Evolutionary conservation across 371 early-diverging fungal species (phyloP).

Genomic region (Mortierella sp.): DNA sequence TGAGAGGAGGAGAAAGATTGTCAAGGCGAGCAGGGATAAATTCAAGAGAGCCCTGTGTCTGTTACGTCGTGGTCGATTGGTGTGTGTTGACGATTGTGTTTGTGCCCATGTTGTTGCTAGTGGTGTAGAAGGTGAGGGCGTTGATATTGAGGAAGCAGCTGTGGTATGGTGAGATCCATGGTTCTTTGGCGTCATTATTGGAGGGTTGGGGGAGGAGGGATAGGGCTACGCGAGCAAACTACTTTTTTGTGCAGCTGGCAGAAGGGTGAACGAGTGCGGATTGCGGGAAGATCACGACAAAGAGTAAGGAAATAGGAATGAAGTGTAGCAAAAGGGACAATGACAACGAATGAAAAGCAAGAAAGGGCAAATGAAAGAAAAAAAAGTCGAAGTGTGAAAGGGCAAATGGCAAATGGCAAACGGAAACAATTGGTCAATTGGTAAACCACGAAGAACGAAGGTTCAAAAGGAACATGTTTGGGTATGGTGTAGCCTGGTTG

Average conservation of each 20-base stretch:
- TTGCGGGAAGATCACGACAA: too few relatives aligned
- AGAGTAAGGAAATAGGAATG: too few relatives aligned
- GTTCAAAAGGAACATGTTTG: too few relatives aligned
- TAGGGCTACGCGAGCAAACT: background rate
- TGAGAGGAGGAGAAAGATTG: background rate
- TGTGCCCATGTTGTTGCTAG: background rate
- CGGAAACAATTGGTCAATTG: too few relatives aligned
- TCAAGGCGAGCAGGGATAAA: background rate
- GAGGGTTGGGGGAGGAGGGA: background rate
- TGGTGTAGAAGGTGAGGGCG: background rate
- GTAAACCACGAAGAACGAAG: too few relatives aligned
- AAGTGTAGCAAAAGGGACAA: too few relatives aligned
- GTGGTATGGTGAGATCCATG: background rate
- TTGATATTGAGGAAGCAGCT: background rate
- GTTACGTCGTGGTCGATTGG: background rate
- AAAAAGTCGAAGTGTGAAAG: too few relatives aligned
- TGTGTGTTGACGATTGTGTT: background rate
- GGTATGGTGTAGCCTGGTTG: too few relatives aligned
- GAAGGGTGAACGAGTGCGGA: too few relatives aligned
- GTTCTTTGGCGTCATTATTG: background rate
- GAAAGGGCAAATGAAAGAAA: too few relatives aligned
- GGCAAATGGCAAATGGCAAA: too few relatives aligned
- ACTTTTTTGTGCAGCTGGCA: background rate
- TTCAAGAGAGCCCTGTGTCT: background rate
- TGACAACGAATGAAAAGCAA: too few relatives aligned